Evolutionary conservation across 768 basidiomycete genomes (phyloP), one percentile per base, ranked within the genome.

Genomic region (Chalciporus pseudorubinellus): DNA sequence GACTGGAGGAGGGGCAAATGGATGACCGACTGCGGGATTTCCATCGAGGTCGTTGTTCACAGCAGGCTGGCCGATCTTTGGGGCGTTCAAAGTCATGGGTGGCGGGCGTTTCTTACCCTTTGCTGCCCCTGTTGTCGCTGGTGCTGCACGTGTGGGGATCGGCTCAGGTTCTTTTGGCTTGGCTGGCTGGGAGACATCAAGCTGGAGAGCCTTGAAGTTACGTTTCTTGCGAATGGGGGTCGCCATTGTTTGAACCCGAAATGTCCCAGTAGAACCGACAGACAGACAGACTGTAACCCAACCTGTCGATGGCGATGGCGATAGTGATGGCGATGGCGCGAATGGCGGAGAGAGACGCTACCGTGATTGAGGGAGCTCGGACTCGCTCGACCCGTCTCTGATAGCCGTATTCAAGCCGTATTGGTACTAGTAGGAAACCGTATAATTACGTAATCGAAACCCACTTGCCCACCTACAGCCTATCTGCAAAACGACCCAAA

Each of bases 151-250:
- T 14, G 74, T 74, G 16, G 81, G 71, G 44, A 79, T 69, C 47
- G 75, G 74, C 48, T 74, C 70, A 24, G 69, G 63, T 46, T 77
- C 71, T 4, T 74, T 65, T 2, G 77, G 66, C n/a, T 65, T 51
- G 36, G 73, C 59, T 19, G 77, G 66, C 41, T 72, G 70, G 40
- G 77, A 55, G 51, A 86, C 83, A 59, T 81, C 77, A 65, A 94
- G 83, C 72, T 86, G 83, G 9, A 94, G 80, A 34, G 80, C 84
- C 72, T 92, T 93, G 80, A 92, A 92, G 68, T 94, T 94, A 56
- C 92, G 84, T 70, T 94, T 94, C 79, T 92, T 91, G 71, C 91
- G 87, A 55, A 91, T 81, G 48, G 86, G 83, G 34, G 80, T 79
- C 34, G 74, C 68, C 76, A 78, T 78, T 24, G 44, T 56, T 28